Evolutionary conservation across 495 filamentous ascomycete species (phyloP), one percentile per base, ranked within the genome.

Genomic region (Hypoxylon perforatum): DNA sequence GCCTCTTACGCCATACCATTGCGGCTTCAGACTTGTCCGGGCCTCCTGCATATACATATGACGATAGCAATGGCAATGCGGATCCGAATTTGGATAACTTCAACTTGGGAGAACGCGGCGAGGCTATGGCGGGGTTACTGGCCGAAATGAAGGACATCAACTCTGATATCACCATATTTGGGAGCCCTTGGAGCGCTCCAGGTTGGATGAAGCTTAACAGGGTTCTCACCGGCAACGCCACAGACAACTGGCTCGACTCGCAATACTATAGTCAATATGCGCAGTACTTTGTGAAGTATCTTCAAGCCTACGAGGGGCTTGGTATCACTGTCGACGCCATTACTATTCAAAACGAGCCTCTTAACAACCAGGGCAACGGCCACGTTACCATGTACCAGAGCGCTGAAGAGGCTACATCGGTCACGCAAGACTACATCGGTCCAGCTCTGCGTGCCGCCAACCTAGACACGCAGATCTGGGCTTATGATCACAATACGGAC

Each of bases 181-280:
- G 84, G 1, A 80, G 82, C 10, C 75, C 83, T 0, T 87, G 85
- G 85, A 81, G 77, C 42, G 73, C 82, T 0, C 85, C 85, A 0
- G 85, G 80, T 0, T 87, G 85, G 85, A 87, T 87, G 85, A 85
- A 87, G 67, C 57, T 83, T 19, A 83, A 86, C 53, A 73, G 77
- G 19, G 71, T 71, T 36, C 77, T 85, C 12, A 76, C 78, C 25
- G 82, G 83, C 18, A 78, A 73, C 25, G 80, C 80, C 0, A 72
- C 69, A 21, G 77, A 85, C 63, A 87, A 87, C 63, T 80, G 80
- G 57, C 74, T 87, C 22, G 81, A 87, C 65, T 72, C 78, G 49
- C 75, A 78, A 21, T 85, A 85, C 65, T 75, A 78, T 23, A 73
- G 67, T 36, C 66, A 75, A 15, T 85, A 81, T 57, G 82, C 81